A percentile compares a stretch with the other conserved stretches of the same genome.
These are phyloP conservation scores for Calonectria pteridis DNA, from an alignment of 2,329 filamentous ascomycete genomes.

Conservation along the genomic window DNA sequence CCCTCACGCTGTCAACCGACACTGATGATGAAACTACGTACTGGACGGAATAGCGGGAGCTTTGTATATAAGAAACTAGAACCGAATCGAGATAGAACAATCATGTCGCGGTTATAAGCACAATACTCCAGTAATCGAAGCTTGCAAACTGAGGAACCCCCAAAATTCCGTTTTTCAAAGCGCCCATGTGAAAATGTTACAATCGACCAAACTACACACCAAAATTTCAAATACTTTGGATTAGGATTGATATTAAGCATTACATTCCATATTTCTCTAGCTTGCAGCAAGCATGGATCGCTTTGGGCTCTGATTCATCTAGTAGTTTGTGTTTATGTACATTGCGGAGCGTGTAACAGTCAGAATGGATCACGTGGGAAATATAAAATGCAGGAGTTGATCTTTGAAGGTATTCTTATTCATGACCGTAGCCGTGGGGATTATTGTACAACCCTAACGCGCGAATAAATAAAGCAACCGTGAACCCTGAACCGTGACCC, in stretches of 20 bases:
- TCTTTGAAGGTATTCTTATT: slow-evolving; percentile 69
- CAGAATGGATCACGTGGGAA: too few species aligned
- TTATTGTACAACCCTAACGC: slow-evolving; percentile 80
- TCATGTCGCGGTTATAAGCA: slow-evolving; percentile 30
- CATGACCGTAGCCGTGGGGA: slow-evolving; percentile 76
- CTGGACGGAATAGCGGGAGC: slow-evolving; percentile 22
- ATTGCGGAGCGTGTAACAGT: background rate
- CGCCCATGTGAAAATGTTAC: too few species aligned
- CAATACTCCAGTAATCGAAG: background rate
- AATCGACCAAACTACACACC: too few species aligned
- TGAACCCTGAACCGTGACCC: slow-evolving; percentile 84
- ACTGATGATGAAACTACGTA: slow-evolving; percentile 32
- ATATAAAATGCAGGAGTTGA: slow-evolving; percentile 29
- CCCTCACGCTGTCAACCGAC: slow-evolving; percentile 43
- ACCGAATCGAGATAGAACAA: slow-evolving; percentile 26
- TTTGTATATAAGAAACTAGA: slow-evolving; percentile 37
- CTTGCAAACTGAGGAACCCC: background rate
- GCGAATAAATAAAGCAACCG: slow-evolving; percentile 65
- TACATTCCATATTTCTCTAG: too few species aligned
- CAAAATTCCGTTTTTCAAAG: background rate
- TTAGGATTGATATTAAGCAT: too few species aligned
- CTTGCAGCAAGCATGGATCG: too few species aligned
- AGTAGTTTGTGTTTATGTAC: background rate
- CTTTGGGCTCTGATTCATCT: too few species aligned
- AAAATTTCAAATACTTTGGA: background rate